A percentile compares a stretch with the other conserved stretches of the same genome.
phyloP scores from a whole-genome alignment of 257 asterid species.

The Solanum etuberosum region DNA sequence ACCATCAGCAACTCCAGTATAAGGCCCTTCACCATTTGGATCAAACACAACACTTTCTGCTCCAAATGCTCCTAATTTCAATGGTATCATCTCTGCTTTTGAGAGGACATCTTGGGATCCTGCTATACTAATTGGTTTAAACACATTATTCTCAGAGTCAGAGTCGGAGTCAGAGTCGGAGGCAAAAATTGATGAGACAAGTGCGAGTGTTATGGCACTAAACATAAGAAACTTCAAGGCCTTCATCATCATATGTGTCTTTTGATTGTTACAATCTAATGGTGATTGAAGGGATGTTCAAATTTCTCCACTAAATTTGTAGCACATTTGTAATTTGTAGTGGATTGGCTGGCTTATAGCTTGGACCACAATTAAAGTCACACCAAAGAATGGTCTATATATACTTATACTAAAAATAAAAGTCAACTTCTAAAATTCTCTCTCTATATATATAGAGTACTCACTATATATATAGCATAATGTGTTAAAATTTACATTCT shows the following conservation, averaged over 20 bases:
- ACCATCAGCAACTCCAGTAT: slow-evolving; percentile 75
- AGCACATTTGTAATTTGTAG: neutral
- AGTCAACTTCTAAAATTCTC: neutral
- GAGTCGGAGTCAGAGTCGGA: slow-evolving; percentile 3
- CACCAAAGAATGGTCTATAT: neutral
- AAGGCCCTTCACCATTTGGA: slow-evolving; percentile 54
- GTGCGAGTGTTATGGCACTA: slow-evolving; percentile 19
- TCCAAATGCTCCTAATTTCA: slow-evolving; percentile 38
- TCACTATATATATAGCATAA: too few relatives aligned
- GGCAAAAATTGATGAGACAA: slow-evolving; percentile 32
- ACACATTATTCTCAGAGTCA: slow-evolving; percentile 14
- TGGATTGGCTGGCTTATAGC: neutral
- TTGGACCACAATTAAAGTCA: neutral
- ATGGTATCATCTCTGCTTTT: slow-evolving; percentile 27
- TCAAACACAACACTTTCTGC: slow-evolving; percentile 68
- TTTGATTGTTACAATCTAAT: neutral
- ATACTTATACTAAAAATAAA: neutral
- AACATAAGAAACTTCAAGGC: slow-evolving; percentile 10
- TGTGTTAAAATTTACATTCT: neutral
- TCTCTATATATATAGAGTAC: too few relatives aligned
- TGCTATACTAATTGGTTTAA: slow-evolving; percentile 25
- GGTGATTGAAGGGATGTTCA: neutral
- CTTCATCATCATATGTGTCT: slow-evolving; percentile 12
- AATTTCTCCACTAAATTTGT: neutral
- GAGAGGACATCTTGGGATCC: slow-evolving; percentile 32